A percentile compares a stretch with the other conserved stretches of the same genome.
Evolutionary conservation across 1,284 basidiomycete species (phyloP).

Genomic region (Psilocybe mexicana): DNA sequence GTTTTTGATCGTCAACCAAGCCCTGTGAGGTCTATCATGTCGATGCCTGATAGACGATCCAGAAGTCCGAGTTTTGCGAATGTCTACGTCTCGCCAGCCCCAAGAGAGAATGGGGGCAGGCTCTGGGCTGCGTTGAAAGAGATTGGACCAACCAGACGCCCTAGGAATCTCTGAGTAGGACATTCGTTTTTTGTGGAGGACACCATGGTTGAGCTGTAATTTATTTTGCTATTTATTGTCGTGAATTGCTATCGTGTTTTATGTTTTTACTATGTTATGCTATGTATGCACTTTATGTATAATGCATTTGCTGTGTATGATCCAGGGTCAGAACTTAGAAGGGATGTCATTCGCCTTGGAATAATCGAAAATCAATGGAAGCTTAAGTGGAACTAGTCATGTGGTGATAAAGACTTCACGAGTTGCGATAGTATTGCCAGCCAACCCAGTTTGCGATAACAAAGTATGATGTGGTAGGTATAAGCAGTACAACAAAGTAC

Average conservation of each 20-base stretch:
- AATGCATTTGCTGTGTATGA: background rate
- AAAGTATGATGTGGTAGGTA: conserved; percentile 84
- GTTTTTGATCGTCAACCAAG: conserved; percentile 18
- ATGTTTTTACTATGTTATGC: background rate
- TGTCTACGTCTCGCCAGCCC: conserved; percentile 8
- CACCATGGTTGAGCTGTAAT: conserved; percentile 17
- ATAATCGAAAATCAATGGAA: too few species aligned
- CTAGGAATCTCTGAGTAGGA: conserved; percentile 19
- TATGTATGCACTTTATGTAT: conserved; percentile 1
- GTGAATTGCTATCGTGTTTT: background rate
- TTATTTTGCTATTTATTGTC: conserved; percentile 35
- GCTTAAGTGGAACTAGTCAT: background rate
- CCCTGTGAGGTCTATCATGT: conserved; percentile 25
- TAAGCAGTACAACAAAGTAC: conserved; percentile 77
- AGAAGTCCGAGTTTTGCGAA: conserved; percentile 12
- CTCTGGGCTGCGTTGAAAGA: conserved; percentile 25
- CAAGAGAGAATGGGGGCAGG: conserved; percentile 13
- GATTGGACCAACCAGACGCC: conserved; percentile 16
- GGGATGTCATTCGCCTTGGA: too few species aligned
- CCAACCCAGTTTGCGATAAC: conserved; percentile 97
- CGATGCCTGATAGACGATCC: conserved; percentile 21
- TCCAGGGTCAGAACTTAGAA: background rate
- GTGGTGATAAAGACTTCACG: conserved; percentile 30
- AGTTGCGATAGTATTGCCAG: conserved; percentile 92
- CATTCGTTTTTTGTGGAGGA: background rate